Evolutionary conservation across 495 filamentous ascomycete genomes (phyloP), one percentile per base, ranked within the genome.

Genomic region (Aspergillus sparsus): DNA sequence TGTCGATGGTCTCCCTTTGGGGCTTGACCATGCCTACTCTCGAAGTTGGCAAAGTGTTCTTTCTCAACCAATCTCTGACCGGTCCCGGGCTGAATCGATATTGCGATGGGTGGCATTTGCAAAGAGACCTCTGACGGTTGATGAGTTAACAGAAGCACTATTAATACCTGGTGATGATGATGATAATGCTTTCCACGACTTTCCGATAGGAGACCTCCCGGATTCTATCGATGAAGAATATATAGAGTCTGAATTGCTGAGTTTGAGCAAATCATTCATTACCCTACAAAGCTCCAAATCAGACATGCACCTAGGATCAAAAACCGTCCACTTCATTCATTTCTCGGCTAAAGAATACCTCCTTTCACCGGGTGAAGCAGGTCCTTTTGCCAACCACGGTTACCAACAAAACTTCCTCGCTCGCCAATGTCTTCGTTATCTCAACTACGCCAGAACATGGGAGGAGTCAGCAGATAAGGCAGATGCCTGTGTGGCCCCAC

Each of bases 21-120:
- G 36, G 13, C 4, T 51, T n/a, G 8, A 7, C 49, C 49, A 11
- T 2, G 27, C 36, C 12, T 51, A 51, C 10, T 3, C 33, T 11
- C 49, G 49, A 34, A 8, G 16, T 21, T 51, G 49, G 49, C 13
- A 35, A 12, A 33, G n/a, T 51, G 36, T 51, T 13, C 49, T 34
- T 13, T 12, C 12, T 32, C 16, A n/a, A 6, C 10, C 21, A 6
- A 9, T 12, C 27, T 51, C 49, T 7, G 49, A 51, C 18, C 33
- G 27, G 2, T 12, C 33, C 5, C 49, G 49, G 11, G 49, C 49
- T 1, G 49, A 51, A 34, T 27, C 49, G 36, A 51, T 51, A 34
- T 33, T 51, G 49, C 49, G 49, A 11, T 51, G 49, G 49, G 49
- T 51, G 27, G 18, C 16, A 6, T 51, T 51, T 34, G 49, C 49